Evolutionary conservation across 1,284 basidiomycete species (phyloP).

Genomic region (Ceratobasidium papillatum): DNA sequence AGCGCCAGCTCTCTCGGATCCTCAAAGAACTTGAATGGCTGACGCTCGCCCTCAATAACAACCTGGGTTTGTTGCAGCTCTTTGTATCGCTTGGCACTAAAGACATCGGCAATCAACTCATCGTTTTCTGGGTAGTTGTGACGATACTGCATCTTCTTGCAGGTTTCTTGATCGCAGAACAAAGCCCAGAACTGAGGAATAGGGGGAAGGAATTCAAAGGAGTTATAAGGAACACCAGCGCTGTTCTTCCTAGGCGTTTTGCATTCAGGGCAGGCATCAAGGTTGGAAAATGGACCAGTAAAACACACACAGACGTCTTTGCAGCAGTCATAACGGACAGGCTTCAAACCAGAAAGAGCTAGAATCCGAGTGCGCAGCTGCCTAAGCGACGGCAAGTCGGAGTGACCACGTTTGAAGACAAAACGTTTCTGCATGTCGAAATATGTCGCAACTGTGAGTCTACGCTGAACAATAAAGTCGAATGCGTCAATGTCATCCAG

Average conservation of each 20-base stretch:
- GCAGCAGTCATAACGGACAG: slow-evolving; percentile 38
- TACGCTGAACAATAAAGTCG: too few relatives aligned
- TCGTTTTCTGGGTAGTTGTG: slow-evolving; percentile 40
- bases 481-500: too few relatives aligned
- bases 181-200: slow-evolving; percentile 28
- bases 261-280: slow-evolving; percentile 41
- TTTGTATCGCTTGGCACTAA: slow-evolving; percentile 39
- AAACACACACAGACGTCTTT: slow-evolving; percentile 39
- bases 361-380: background rate
- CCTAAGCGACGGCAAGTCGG: too few relatives aligned
- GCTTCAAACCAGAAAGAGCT: slow-evolving; percentile 5
- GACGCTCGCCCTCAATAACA: background rate
- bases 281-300: slow-evolving; percentile 20
- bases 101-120: slow-evolving; percentile 46
- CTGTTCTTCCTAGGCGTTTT: slow-evolving; percentile 10
- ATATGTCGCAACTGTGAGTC: too few relatives aligned
- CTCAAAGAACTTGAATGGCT: slow-evolving; percentile 48
- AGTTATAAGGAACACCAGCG: background rate
- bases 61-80: slow-evolving; percentile 13
- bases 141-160: slow-evolving; percentile 47
- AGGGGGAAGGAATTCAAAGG: slow-evolving; percentile 43
- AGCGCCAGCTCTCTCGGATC: slow-evolving; percentile 50
- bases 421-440: too few relatives aligned
- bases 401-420: too few relatives aligned
- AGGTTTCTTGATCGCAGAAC: slow-evolving; percentile 42